These are phyloP conservation scores for Pestalotiopsis sp. DNA, from an alignment of 2,329 filamentous ascomycete genomes.

Conservation along the genomic window DNA sequence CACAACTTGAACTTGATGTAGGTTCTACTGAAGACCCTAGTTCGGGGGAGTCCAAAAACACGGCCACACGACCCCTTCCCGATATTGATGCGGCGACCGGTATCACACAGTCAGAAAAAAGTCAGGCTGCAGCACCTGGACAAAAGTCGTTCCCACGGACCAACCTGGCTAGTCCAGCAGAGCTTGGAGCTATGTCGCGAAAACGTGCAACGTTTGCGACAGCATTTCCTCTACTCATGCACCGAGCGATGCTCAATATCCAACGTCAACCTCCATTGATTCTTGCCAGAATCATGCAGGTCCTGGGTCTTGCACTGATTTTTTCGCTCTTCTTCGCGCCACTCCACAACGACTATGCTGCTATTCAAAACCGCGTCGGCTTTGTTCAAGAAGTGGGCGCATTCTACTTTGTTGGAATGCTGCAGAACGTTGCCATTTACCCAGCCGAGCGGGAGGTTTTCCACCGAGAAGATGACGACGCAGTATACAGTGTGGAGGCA, in stretches of 20 bases:
- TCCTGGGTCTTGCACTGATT: conserved; percentile 64
- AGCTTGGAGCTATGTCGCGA: conserved; percentile 69
- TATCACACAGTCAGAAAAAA: conserved; percentile 15
- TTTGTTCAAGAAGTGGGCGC: conserved; percentile 74
- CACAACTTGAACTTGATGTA: not conserved
- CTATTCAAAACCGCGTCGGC: conserved; percentile 73
- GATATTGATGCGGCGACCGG: not conserved
- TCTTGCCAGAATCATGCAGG: conserved; percentile 68
- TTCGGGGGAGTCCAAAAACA: conserved; percentile 11
- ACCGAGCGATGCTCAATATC: conserved; percentile 70
- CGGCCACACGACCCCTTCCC: no score
- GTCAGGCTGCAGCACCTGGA: conserved; percentile 25
- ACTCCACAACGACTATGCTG: conserved; percentile 67
- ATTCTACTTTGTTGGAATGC: conserved; percentile 76
- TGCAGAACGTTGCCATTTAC: conserved; percentile 78
- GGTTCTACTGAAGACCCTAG: conserved; percentile 20
- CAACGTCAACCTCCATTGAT: conserved; percentile 66
- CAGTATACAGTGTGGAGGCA: conserved; percentile 70
- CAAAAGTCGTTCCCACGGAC: conserved; percentile 45
- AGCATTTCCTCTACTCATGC: conserved; percentile 69
- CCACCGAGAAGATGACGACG: conserved; percentile 75
- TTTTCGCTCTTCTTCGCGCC: conserved; percentile 73
- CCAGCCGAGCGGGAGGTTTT: conserved; percentile 75
- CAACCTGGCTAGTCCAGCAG: conserved; percentile 66
- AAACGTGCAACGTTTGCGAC: conserved; percentile 62